Conservation (phyloP, 345 rosid species). For the Eucalyptus polybractea region DNA sequence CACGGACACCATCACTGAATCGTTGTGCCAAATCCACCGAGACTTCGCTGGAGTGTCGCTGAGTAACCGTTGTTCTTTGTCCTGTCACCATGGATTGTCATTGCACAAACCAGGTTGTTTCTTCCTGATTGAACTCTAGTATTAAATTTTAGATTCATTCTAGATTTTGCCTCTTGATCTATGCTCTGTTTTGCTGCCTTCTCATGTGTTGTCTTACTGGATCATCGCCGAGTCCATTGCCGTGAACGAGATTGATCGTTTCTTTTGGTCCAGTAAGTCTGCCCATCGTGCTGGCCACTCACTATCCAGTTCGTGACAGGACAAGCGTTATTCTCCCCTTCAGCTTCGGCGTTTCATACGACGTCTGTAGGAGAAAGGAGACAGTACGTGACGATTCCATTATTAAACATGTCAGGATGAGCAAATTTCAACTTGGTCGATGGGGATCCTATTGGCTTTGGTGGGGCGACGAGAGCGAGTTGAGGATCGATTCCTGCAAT, state of each 20-base stretch:
- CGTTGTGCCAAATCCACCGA: background rate
- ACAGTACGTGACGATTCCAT: background rate
- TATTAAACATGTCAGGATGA: background rate
- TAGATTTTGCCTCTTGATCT: background rate
- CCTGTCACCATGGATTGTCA: background rate
- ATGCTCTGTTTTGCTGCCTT: background rate
- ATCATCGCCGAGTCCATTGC: background rate
- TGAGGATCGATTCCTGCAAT: background rate
- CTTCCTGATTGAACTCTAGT: background rate
- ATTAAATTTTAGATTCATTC: background rate
- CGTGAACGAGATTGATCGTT: background rate
- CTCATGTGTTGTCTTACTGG: background rate
- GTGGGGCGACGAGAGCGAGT: background rate
- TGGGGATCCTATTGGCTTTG: background rate
- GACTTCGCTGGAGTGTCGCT: background rate
- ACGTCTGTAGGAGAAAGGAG: background rate
- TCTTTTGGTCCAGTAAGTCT: background rate
- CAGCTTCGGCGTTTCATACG: background rate
- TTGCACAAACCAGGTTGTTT: background rate
- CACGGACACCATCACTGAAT: background rate
- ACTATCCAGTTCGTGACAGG: background rate
- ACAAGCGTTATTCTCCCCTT: background rate
- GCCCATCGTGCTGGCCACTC: background rate
- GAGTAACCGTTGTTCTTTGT: background rate
- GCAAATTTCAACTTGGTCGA: background rate